Percentiles rank a stretch among this genome's conserved stretches.
Conservation (phyloP, 495 filamentous ascomycete species). For the Bombardia bombarda region DNA sequence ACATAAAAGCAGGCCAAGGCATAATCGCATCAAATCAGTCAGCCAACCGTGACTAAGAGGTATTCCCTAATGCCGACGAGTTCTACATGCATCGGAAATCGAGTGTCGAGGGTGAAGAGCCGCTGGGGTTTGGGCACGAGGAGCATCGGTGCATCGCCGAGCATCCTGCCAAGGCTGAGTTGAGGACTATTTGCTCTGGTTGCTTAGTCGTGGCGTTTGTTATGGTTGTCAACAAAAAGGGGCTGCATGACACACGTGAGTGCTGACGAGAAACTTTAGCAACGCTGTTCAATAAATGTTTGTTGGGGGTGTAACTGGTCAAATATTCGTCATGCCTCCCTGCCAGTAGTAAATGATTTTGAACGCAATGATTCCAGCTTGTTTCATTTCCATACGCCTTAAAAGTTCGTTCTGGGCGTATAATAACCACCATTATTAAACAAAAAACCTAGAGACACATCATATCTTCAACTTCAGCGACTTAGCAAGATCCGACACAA, state of each 20-base stretch:
- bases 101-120: conserved; percentile 22
- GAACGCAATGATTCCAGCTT: too few relatives aligned
- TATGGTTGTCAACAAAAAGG: conserved; percentile 13
- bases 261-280: conserved; percentile 11
- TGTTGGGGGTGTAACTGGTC: too few relatives aligned
- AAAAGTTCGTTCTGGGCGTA: too few relatives aligned
- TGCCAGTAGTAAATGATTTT: too few relatives aligned
- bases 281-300: conserved; percentile 22
- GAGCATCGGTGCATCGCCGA: conserved; percentile 38
- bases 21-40: conserved; percentile 41
- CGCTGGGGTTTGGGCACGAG: conserved; percentile 37
- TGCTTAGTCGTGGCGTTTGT: too few relatives aligned
- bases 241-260: not conserved
- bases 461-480: too few relatives aligned
- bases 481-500: too few relatives aligned
- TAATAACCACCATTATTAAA: too few relatives aligned
- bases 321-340: too few relatives aligned
- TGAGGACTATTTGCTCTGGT: conserved; percentile 19
- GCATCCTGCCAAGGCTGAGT: conserved; percentile 29
- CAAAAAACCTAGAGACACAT: too few relatives aligned
- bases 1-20: conserved; percentile 33
- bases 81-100: conserved; percentile 40
- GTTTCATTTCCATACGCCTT: too few relatives aligned
- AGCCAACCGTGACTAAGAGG: conserved; percentile 38
- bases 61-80: conserved; percentile 28